Percentiles rank a stretch among this genome's conserved stretches.
These are phyloP conservation scores for Wickerhamiella infanticola DNA, from an alignment of 1,139 yeast species.

Conservation along the genomic window DNA sequence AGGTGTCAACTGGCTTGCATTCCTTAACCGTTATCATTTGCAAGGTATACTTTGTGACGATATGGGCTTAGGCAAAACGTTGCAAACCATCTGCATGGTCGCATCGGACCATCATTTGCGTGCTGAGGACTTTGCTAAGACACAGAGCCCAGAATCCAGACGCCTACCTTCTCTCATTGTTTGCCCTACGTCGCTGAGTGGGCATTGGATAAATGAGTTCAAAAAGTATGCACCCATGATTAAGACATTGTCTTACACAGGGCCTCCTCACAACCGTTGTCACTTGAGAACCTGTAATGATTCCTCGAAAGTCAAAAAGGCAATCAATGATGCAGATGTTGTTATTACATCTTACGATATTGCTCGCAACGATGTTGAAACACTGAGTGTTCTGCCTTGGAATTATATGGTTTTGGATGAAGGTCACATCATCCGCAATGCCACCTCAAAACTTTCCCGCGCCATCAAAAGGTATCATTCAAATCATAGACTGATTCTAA, in stretches of 20 bases:
- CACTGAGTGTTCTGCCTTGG: conserved; percentile 46
- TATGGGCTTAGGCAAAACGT: conserved; percentile 97
- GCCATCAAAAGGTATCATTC: conserved; percentile 74
- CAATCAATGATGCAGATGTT: conserved; percentile 40
- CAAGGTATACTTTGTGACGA: conserved; percentile 98
- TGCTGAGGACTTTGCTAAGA: conserved; percentile 43
- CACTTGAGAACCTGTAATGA: conserved; percentile 28
- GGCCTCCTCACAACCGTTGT: conserved; percentile 66
- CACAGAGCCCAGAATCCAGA: conserved; percentile 52
- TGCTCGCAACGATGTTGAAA: conserved; percentile 75
- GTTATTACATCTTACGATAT: conserved; percentile 94
- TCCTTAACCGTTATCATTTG: conserved; percentile 81
- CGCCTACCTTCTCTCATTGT: conserved; percentile 71
- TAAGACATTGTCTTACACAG: conserved; percentile 75
- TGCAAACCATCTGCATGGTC: conserved; percentile 92
- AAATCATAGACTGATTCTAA: conserved; percentile 75
- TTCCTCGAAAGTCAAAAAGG: conserved; percentile 20
- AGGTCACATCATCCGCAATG: conserved; percentile 92
- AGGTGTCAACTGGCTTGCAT: conserved; percentile 97
- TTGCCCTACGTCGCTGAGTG: conserved; percentile 95
- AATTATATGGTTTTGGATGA: conserved; percentile 95
- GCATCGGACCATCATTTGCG: conserved; percentile 90
- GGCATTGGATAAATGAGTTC: conserved; percentile 97
- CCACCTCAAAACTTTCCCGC: conserved; percentile 74
- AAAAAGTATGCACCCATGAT: conserved; percentile 82